A percentile compares a stretch with the other conserved stretches of the same genome.
phyloP scores from a whole-genome alignment of 441 rosid genomes.

The Syzygium syzygioides region DNA sequence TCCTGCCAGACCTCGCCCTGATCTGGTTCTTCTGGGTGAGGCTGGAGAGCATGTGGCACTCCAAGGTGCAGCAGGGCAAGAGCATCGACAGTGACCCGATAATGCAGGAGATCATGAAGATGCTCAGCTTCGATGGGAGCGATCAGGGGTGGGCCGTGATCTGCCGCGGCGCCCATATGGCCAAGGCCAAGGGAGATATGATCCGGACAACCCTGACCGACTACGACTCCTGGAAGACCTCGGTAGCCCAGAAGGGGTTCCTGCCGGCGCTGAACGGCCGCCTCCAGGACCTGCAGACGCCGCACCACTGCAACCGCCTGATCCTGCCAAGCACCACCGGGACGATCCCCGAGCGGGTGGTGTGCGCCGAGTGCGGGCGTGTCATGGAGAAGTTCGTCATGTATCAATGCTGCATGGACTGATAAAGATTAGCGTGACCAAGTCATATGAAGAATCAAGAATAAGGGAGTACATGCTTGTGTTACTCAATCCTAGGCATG shows the following conservation, averaged over 20 bases:
- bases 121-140: conserved; percentile 33
- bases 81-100: conserved; percentile 23
- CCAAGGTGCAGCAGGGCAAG: conserved; percentile 21
- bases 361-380: conserved; percentile 33
- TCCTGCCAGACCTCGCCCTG: conserved; percentile 10
- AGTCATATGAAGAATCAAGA: neutral
- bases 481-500: neutral
- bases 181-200: conserved; percentile 18
- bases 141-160: conserved; percentile 37
- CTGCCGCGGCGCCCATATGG: conserved; percentile 13
- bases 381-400: conserved; percentile 35
- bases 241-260: conserved; percentile 6
- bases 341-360: conserved; percentile 23
- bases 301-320: conserved; percentile 38
- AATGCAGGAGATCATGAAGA: conserved; percentile 27
- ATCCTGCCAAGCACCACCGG: conserved; percentile 24
- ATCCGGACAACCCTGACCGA: conserved; percentile 10
- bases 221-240: conserved; percentile 9
- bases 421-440: neutral
- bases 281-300: conserved; percentile 8
- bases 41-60: conserved; percentile 45
- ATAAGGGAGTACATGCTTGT: neutral
- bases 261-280: conserved; percentile 17
- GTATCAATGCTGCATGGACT: conserved; percentile 49
- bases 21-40: conserved; percentile 44